Percentiles rank a stretch among this genome's conserved stretches.
Evolutionary conservation across 176 grass and related monocot species (phyloP).

Genomic region (Melocanna baccifera): DNA sequence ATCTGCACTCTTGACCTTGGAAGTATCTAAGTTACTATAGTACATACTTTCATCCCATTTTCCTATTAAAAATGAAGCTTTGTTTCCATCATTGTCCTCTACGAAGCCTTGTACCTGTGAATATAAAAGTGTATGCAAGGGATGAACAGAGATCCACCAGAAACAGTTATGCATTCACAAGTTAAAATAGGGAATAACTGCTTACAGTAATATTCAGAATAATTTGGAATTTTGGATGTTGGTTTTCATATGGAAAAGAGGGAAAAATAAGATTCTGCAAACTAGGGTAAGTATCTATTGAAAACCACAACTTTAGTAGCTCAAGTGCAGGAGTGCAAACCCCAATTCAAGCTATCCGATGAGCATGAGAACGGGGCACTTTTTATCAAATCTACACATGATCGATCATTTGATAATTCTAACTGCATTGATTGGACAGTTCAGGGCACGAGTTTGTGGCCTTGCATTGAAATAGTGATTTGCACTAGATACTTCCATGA

Average conservation of each 20-base stretch:
- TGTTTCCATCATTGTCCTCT: slow-evolving; percentile 61
- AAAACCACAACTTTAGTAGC: not conserved
- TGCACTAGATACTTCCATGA: not conserved
- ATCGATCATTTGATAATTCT: slow-evolving; percentile 17
- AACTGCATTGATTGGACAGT: not conserved
- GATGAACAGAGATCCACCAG: slow-evolving; percentile 30
- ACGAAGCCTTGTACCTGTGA: slow-evolving; percentile 81
- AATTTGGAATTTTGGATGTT: not conserved
- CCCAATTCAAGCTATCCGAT: not conserved
- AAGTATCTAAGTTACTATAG: slow-evolving; percentile 50
- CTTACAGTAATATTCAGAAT: slow-evolving; percentile 11
- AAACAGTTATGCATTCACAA: not conserved
- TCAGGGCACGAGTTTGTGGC: not conserved
- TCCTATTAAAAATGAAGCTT: slow-evolving; percentile 69
- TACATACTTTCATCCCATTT: slow-evolving; percentile 85
- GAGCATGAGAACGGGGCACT: slow-evolving; percentile 4
- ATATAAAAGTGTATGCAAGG: not conserved
- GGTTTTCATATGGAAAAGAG: not conserved
- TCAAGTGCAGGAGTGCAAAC: not conserved
- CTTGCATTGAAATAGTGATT: not conserved
- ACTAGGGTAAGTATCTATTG: not conserved
- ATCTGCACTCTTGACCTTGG: slow-evolving; percentile 46
- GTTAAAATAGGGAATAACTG: not conserved
- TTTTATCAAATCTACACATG: not conserved
- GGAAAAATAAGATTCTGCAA: not conserved